A percentile compares a stretch with the other conserved stretches of the same genome.
Conservation (phyloP, 805 yeast species). For the Priceomyces medius region DNA sequence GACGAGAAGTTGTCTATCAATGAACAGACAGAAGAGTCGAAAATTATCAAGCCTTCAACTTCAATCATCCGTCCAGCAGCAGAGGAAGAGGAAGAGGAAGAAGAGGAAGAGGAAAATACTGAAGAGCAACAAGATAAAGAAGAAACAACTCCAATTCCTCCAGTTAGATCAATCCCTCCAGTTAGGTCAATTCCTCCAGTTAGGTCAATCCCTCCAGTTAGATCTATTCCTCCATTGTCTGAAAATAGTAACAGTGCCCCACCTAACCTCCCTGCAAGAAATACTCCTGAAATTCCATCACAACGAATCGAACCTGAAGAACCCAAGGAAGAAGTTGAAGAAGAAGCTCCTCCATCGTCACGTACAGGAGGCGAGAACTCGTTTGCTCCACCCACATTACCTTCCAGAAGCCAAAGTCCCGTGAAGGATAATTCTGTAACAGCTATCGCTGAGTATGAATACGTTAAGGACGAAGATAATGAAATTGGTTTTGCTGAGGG, state of each 20-base stretch:
- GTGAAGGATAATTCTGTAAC: conserved; percentile 15
- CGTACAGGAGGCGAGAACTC: too few relatives aligned
- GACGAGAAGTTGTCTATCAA: conserved; percentile 10
- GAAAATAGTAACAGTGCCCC: background rate
- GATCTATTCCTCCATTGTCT: conserved; percentile 3
- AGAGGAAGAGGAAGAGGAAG: conserved; percentile 11
- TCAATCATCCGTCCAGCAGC: background rate
- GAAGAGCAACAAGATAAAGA: conserved; percentile 10
- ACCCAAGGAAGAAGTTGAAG: conserved; percentile 11
- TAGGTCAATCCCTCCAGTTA: background rate
- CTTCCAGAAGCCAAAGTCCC: conserved; percentile 4
- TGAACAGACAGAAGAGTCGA: conserved; percentile 8
- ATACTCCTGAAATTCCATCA: conserved; percentile 23
- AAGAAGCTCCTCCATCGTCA: conserved; percentile 4
- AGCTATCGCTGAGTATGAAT: conserved; percentile 84
- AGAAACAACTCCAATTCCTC: conserved; percentile 7
- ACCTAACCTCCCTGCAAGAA: conserved; percentile 15
- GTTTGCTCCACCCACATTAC: conserved; percentile 1
- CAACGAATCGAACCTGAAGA: conserved; percentile 19
- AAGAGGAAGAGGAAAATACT: conserved; percentile 20
- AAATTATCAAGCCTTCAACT: conserved; percentile 5
- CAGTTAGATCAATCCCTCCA: background rate
- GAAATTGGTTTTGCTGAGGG: conserved; percentile 69
- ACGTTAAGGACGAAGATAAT: conserved; percentile 72
- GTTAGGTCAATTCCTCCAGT: background rate